Conservation (phyloP, 1,139 yeast species). For the Protomyces pachydermus region DNA sequence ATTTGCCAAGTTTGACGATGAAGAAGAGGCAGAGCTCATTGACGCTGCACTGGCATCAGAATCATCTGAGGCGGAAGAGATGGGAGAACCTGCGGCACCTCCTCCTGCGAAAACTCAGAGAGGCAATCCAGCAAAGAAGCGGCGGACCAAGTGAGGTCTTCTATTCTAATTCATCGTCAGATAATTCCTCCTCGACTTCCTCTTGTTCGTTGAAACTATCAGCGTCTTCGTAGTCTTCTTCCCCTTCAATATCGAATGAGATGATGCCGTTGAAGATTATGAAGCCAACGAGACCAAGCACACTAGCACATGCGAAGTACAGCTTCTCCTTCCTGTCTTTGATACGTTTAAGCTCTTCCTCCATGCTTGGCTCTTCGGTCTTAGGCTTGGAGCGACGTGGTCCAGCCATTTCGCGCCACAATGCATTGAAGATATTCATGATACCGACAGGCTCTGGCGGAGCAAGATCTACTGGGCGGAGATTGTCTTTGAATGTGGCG, state of each 20-base stretch:
- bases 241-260: constrained; percentile 9
- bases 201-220: not conserved
- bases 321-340: constrained; percentile 3
- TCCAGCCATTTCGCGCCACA: not conserved
- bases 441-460: not conserved
- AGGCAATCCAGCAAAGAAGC: not conserved
- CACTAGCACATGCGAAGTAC: not conserved
- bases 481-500: not conserved
- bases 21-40: constrained; percentile 1
- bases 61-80: not conserved
- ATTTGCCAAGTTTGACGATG: constrained; percentile 12
- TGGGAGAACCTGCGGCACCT: not conserved
- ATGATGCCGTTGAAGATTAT: not conserved
- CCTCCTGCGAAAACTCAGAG: not conserved
- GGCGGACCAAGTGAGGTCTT: not conserved
- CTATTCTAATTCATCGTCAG: not conserved
- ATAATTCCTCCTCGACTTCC: constrained; percentile 2
- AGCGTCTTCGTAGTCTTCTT: not conserved
- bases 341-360: not conserved
- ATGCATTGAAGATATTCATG: not conserved
- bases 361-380: not conserved
- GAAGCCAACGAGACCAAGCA: constrained; percentile 7
- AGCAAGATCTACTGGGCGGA: not conserved
- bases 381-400: not conserved
- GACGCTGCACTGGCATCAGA: not conserved